These are phyloP conservation scores for Mycena leptocephala DNA, from an alignment of 768 basidiomycete species.

Conservation along the genomic window DNA sequence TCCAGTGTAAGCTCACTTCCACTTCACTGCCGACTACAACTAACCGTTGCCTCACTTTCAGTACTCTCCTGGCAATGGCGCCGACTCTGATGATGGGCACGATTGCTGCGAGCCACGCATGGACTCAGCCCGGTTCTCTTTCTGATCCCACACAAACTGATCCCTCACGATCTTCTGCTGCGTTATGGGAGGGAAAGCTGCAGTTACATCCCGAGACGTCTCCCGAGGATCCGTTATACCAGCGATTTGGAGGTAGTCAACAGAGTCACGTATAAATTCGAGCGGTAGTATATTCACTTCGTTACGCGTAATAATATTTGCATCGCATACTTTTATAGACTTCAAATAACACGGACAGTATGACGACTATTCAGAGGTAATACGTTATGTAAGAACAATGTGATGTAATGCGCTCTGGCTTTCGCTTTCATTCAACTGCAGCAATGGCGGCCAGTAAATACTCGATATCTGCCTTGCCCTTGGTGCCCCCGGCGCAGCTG, in stretches of 20 bases:
- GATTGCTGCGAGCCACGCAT: slow-evolving; percentile 77
- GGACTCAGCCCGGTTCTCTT: slow-evolving; percentile 69
- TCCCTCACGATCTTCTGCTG: slow-evolving; percentile 87
- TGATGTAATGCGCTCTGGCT: slow-evolving; percentile 22
- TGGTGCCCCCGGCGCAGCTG: slow-evolving; percentile 48
- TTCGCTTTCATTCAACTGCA: slow-evolving; percentile 3
- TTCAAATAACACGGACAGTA: too few species aligned
- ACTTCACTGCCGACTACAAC: not conserved
- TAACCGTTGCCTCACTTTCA: not conserved
- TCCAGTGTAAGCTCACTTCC: slow-evolving; percentile 55
- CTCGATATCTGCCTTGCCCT: slow-evolving; percentile 25
- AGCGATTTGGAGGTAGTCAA: slow-evolving; percentile 45
- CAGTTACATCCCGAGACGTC: slow-evolving; percentile 92
- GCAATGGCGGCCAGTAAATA: slow-evolving; percentile 27
- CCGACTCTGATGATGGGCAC: slow-evolving; percentile 83
- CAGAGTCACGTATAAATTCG: slow-evolving; percentile 32
- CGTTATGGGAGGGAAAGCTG: slow-evolving; percentile 88
- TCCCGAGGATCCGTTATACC: slow-evolving; percentile 70
- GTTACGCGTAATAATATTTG: slow-evolving; percentile 17
- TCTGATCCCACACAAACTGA: slow-evolving; percentile 85
- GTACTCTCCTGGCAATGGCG: slow-evolving; percentile 81
- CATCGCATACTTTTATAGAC: not conserved
- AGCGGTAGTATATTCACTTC: slow-evolving; percentile 13
- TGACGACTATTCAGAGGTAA: too few species aligned
- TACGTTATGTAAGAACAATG: not conserved